Base-by-base conservation (phyloP, 2,329 filamentous ascomycete genomes). In the Claviceps pusilla region DNA sequence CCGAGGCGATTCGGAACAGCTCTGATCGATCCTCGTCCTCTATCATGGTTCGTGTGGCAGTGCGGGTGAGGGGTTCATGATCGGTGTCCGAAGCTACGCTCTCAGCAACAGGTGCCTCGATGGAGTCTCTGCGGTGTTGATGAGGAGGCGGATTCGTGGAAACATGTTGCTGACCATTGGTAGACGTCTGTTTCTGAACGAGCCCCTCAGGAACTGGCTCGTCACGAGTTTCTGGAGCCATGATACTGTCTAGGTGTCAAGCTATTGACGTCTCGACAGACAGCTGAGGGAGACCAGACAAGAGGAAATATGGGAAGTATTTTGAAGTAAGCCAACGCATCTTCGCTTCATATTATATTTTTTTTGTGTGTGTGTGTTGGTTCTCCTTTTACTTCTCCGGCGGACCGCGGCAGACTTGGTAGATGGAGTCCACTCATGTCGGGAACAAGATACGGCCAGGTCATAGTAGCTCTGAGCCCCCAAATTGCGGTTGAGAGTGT, bases 1-100 rank as follows among this genome's bases (percentile, higher is more conserved):
- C 65, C 0, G 70, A 72, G 1, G 71, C 71, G 42, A 73, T 68
- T 4, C 64, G 63, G 24, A 69, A 65, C 14, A 73, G 63, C 54
- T 73, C 71, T 2, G 57, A 60, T n/a, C 63, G 62, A 50, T 69
- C 67, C 24, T 60, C 59, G 24, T 65, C 62, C 3, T 68, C 66
- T 37, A 72, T 62, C 14, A 64, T 58, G 10, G 57, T 43, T 3
- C 56, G 55, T 3, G 55, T 55, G 5, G 53, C 52, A 31, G 53
- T 50, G 3, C 56, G 57, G 3, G 54, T 43, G 11, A 57, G 48
- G n/a, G 54, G 51, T 29, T 56, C 55, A 24, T 53, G 16, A 12
- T 55, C 51, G 12, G 49, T 35, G 2, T 53, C 49, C 4, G 33
- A 39, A 24, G 50, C 55, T 6, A 12, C n/a, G 12, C 41, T n/a